Base-by-base conservation (phyloP, 352 stramenopile genomes). In the Pythium scleroteichum region DNA sequence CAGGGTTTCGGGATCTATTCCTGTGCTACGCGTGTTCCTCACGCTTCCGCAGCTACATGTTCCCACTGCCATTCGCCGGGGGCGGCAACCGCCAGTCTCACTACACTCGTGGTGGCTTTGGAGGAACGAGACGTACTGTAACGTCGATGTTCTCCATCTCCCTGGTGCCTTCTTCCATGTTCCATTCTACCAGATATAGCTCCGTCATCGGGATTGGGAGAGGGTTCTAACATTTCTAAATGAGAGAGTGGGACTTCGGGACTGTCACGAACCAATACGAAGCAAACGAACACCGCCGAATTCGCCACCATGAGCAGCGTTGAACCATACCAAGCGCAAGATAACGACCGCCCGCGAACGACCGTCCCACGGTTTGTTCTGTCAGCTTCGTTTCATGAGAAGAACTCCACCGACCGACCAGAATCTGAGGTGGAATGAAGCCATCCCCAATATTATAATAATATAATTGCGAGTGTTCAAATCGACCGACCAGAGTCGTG, bases 271-370 rank as follows among this genome's bases (percentile, higher is more conserved):
- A 33, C 27, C 41, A 33, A 23, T 29, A 60, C 27, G 53, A 60
- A 62, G 40, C 22, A 8, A 16, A 16, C 22, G 57, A 64, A 64
- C 57, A 64, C 47, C 7, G 40, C 20, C 40, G 57, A 64, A 64
- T 47, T 59, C 48, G 38, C 6, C 3, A 6, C 0, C 12, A 13
- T 51, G 56, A 56, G 56, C 47, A 59, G 49, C 40, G 35, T 9
- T 16, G 17, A 10, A 26, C 0, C 46, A 53, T 65, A 65, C 48
- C 53, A 53, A 54, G 14, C 24, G 4, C 19, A 20, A 55, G 26
- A 51, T 61, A 27, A 27, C 50, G 51, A 61, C 59, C 50, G 50
- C 55, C 50, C 41, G 58, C 23, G 29, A 59, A 24, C 39, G 29
- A 49, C 2, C n/a, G 8, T 22, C n/a, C 17, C 14, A 35, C 22